Evolutionary conservation across 1,139 yeast genomes (phyloP).

Genomic region (Diutina sp.): DNA sequence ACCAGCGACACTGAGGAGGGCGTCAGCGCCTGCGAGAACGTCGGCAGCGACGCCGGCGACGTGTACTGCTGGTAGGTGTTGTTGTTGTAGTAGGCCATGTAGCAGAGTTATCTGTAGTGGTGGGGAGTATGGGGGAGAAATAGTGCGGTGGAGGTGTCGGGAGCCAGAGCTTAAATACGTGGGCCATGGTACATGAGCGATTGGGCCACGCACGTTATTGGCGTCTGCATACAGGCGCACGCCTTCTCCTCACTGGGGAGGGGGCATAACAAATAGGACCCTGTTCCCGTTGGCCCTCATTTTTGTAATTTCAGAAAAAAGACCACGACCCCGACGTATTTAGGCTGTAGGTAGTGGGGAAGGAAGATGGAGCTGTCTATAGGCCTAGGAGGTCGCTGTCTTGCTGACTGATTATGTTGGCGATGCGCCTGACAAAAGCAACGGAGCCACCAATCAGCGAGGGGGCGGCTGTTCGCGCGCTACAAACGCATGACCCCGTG

Average conservation of each 20-base stretch:
- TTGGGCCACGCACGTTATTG: neutral
- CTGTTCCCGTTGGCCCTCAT: neutral
- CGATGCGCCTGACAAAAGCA: neutral
- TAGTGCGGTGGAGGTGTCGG: neutral
- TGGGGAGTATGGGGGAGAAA: neutral
- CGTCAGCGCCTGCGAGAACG: constrained; percentile 1
- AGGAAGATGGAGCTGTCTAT: too few species aligned
- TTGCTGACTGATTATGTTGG: neutral
- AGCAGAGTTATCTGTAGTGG: neutral
- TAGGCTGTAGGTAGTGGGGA: too few species aligned
- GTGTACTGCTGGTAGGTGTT: constrained; percentile 1
- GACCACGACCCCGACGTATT: too few species aligned
- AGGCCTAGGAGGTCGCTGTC: too few species aligned
- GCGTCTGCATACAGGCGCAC: neutral
- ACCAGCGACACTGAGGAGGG: constrained; percentile 6
- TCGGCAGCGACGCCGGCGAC: constrained; percentile 1
- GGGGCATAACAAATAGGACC: neutral
- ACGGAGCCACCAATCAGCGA: neutral
- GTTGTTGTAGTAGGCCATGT: constrained; percentile 2
- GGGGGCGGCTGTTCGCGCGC: neutral
- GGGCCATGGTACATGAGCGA: neutral
- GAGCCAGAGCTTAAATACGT: neutral
- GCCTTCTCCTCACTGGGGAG: neutral
- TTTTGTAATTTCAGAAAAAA: neutral
- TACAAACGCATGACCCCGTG: neutral